Conservation (phyloP, 768 basidiomycete genomes). For the Serendipita sp. region DNA sequence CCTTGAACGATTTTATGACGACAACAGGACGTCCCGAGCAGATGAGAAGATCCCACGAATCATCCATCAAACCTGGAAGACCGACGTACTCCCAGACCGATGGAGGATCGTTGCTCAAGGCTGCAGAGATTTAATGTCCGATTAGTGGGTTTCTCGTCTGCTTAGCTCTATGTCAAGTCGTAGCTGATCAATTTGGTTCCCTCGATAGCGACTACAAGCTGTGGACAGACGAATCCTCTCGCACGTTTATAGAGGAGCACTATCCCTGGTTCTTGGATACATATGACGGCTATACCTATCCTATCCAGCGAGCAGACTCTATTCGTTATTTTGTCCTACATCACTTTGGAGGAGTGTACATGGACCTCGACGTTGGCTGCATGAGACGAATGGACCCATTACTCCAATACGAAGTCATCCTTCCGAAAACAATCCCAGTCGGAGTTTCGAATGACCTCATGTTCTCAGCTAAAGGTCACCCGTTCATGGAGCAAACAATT, state of each 20-base stretch:
- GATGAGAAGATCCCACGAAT: conserved; percentile 77
- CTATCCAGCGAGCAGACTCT: conserved; percentile 89
- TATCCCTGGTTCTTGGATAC: conserved; percentile 91
- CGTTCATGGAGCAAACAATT: conserved; percentile 85
- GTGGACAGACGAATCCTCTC: conserved; percentile 88
- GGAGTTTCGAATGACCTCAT: conserved; percentile 97
- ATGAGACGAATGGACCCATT: conserved; percentile 73
- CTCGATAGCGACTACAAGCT: conserved; percentile 74
- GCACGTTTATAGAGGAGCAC: conserved; percentile 72
- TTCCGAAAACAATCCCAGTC: conserved; percentile 92
- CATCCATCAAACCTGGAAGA: conserved; percentile 98
- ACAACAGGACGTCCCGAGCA: conserved; percentile 34
- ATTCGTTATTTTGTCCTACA: conserved; percentile 98
- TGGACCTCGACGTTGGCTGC: conserved; percentile 96
- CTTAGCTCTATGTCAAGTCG: conserved; percentile 10
- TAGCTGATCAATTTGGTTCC: neutral
- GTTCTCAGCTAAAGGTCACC: conserved; percentile 69
- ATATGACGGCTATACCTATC: conserved; percentile 81
- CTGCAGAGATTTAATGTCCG: conserved; percentile 84
- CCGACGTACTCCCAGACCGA: conserved; percentile 60
- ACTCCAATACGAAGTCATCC: conserved; percentile 69
- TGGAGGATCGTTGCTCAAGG: conserved; percentile 72
- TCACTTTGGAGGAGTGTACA: conserved; percentile 87
- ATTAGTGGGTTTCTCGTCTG: conserved; percentile 56
- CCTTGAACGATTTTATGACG: conserved; percentile 14